These are phyloP conservation scores for Aegle marmelos DNA, from an alignment of 345 rosid genomes.

Conservation along the genomic window DNA sequence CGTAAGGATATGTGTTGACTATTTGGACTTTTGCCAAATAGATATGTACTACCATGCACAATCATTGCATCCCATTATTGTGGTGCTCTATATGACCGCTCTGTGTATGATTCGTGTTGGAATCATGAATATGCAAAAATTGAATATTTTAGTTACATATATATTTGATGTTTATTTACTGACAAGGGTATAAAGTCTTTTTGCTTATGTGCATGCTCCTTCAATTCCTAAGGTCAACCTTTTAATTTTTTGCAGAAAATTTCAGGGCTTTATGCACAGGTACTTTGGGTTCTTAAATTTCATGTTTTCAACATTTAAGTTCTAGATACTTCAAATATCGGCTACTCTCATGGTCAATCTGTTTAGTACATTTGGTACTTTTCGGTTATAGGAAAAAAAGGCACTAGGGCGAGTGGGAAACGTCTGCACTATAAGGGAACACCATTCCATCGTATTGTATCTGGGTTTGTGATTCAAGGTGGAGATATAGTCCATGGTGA, in stretches of 20 bases:
- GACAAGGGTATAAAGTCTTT: neutral
- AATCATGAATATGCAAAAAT: neutral
- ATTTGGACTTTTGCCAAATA: neutral
- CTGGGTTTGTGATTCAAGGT: constrained; percentile 95
- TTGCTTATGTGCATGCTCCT: neutral
- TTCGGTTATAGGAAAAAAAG: constrained; percentile 58
- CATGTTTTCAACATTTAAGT: neutral
- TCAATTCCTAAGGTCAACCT: constrained; percentile 19
- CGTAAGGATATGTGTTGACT: neutral
- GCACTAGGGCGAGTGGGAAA: constrained; percentile 58
- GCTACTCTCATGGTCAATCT: neutral
- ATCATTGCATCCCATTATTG: neutral
- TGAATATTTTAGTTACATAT: neutral
- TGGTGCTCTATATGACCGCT: neutral
- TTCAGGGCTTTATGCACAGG: constrained; percentile 98
- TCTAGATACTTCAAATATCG: neutral
- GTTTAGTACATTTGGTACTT: neutral
- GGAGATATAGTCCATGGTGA: constrained; percentile 75
- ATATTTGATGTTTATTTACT: neutral
- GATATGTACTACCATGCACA: neutral
- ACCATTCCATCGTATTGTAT: constrained; percentile 86
- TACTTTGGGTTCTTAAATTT: constrained; percentile 27
- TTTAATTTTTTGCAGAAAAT: constrained; percentile 63
- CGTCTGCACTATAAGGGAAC: constrained; percentile 74
- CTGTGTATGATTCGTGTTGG: neutral